phyloP scores from a whole-genome alignment of 768 basidiomycete genomes.

The Jaapia argillacea region DNA sequence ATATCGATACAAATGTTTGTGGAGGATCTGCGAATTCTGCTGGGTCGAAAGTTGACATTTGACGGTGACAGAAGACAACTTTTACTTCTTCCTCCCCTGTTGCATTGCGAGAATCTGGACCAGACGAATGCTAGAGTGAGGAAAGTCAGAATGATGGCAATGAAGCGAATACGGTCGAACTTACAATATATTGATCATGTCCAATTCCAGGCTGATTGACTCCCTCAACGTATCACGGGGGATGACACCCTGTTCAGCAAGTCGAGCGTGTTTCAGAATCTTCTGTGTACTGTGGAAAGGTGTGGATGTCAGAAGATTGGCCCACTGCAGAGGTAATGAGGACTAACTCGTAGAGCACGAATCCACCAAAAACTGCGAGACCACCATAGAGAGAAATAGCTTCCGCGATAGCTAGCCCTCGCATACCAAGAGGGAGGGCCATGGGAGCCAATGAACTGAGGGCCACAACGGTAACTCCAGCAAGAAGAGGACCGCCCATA shows the following conservation, averaged over 20 bases:
- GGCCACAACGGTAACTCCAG: conserved; percentile 83
- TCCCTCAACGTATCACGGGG: conserved; percentile 70
- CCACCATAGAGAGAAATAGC: conserved; percentile 80
- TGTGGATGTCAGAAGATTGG: conserved; percentile 5
- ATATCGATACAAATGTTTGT: no score
- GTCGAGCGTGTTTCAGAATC: conserved; percentile 64
- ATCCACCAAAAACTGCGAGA: conserved; percentile 78
- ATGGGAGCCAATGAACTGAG: conserved; percentile 82
- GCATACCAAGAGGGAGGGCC: conserved; percentile 76
- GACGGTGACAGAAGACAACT: no score
- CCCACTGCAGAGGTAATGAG: background rate
- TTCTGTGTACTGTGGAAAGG: conserved; percentile 60
- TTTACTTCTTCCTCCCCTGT: conserved; percentile 42
- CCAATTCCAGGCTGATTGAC: conserved; percentile 69
- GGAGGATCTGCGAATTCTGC: no score
- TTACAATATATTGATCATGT: conserved; percentile 87
- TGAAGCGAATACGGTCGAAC: no score
- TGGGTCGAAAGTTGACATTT: no score
- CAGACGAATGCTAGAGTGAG: conserved; percentile 50
- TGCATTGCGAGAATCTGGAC: conserved; percentile 74
- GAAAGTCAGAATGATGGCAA: no score
- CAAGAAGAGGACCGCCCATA: conserved; percentile 81
- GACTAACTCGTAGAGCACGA: conserved; percentile 77
- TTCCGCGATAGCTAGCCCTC: conserved; percentile 68
- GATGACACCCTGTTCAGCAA: conserved; percentile 60